Evolutionary conservation across 2,329 filamentous ascomycete species (phyloP).

Genomic region (Acrocalymma vagum): DNA sequence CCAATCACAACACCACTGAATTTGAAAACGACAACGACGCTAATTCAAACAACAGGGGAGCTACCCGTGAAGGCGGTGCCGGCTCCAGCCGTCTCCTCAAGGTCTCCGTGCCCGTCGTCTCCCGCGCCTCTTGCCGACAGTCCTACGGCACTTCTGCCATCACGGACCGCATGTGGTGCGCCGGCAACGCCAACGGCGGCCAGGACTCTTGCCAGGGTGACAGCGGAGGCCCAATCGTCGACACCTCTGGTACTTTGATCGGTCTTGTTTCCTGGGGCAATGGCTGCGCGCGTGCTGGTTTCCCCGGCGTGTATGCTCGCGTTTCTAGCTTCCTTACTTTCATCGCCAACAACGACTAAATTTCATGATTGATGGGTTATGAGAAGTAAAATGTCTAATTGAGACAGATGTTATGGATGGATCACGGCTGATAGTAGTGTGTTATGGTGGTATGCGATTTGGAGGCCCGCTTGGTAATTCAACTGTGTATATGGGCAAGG

Average conservation of each 20-base stretch:
- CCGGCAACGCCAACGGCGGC: conserved; percentile 31
- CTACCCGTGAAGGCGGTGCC: conserved; percentile 16
- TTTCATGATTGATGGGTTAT: too few species aligned
- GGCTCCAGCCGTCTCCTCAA: conserved; percentile 27
- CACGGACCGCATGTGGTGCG: conserved; percentile 38
- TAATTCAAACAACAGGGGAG: conserved; percentile 22
- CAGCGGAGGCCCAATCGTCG: conserved; percentile 35
- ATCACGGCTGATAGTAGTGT: too few species aligned
- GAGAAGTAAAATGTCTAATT: too few species aligned
- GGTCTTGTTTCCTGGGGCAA: conserved; percentile 35
- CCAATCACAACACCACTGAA: not conserved
- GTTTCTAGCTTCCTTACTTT: conserved; percentile 25
- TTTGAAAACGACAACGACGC: not conserved
- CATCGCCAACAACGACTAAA: conserved; percentile 26
- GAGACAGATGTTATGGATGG: too few species aligned
- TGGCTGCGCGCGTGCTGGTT: conserved; percentile 29
- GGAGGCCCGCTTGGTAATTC: too few species aligned
- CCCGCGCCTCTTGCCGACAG: conserved; percentile 29
- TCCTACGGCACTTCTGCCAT: conserved; percentile 25
- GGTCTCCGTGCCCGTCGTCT: conserved; percentile 38
- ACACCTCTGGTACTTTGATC: conserved; percentile 17
- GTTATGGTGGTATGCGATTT: too few species aligned
- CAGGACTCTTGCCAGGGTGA: conserved; percentile 46
- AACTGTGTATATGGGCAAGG: too few species aligned
- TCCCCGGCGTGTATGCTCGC: conserved; percentile 37